Evolutionary conservation across 176 grass and related monocot genomes (phyloP).

Genomic region (Carex scoparia): DNA sequence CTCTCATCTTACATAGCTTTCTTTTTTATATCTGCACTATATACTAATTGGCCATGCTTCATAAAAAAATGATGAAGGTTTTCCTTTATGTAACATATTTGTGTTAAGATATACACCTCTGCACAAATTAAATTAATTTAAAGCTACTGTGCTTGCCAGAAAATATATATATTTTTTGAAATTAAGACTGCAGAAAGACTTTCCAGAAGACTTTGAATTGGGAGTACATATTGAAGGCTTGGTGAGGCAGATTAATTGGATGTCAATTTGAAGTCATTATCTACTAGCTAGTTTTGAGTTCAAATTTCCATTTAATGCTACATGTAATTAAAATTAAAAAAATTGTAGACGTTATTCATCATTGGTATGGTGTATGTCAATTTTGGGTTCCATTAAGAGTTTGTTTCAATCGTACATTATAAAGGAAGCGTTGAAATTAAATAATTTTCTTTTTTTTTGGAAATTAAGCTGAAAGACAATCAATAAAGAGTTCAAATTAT

Average conservation of each 20-base stretch:
- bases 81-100: not conserved
- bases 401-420: not conserved
- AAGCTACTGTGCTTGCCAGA: not conserved
- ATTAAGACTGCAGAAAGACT: not conserved
- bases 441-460: not conserved
- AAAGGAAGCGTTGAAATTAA: not conserved
- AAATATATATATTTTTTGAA: no score
- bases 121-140: not conserved
- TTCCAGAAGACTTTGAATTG: not conserved
- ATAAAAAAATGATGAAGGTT: not conserved
- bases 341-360: not conserved
- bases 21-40: not conserved
- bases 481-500: not conserved
- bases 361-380: not conserved
- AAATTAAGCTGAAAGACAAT: not conserved
- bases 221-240: not conserved
- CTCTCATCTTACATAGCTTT: not conserved
- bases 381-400: not conserved
- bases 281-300: not conserved
- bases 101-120: not conserved
- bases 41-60: not conserved
- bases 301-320: not conserved
- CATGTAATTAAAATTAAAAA: not conserved
- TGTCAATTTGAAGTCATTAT: not conserved
- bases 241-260: not conserved